Percentiles rank a stretch among this genome's conserved stretches.
Conservation (phyloP, 2,329 filamentous ascomycete genomes). For the Neofusicoccum ribis region DNA sequence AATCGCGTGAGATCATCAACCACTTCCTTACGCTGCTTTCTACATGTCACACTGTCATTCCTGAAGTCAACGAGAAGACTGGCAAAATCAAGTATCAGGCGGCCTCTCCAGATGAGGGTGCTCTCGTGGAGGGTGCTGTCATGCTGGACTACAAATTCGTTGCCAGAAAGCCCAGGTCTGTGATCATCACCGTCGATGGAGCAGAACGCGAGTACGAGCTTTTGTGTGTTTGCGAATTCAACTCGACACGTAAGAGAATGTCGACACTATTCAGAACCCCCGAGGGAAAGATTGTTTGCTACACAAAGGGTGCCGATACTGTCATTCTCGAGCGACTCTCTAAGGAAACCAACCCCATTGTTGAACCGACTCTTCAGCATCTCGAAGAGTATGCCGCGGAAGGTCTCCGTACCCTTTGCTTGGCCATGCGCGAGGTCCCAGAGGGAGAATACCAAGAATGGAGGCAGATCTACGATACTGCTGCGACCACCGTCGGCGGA, state of each 20-base stretch:
- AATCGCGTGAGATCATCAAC: constrained; percentile 63
- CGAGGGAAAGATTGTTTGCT: constrained; percentile 89
- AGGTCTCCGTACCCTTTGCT: constrained; percentile 87
- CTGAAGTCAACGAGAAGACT: constrained; percentile 72
- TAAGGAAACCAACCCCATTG: constrained; percentile 74
- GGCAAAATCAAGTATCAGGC: constrained; percentile 95
- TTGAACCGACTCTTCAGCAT: constrained; percentile 87
- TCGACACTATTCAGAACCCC: constrained; percentile 96
- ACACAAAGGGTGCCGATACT: constrained; percentile 96
- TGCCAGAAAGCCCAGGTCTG: constrained; percentile 83
- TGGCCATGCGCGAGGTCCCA: constrained; percentile 90
- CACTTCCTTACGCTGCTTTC: constrained; percentile 86
- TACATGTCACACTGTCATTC: constrained; percentile 96
- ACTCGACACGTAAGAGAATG: constrained; percentile 96
- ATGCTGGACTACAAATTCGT: constrained; percentile 85
- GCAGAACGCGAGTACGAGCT: constrained; percentile 81
- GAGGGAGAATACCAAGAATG: constrained; percentile 89
- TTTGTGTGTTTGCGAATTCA: constrained; percentile 97
- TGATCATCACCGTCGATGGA: constrained; percentile 77
- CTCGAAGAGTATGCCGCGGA: constrained; percentile 99
- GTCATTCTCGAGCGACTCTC: constrained; percentile 91
- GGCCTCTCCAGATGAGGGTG: constrained; percentile 94
- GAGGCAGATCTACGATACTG: constrained; percentile 82
- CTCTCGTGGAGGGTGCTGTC: constrained; percentile 89
- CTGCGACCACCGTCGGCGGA: constrained; percentile 85